These are phyloP conservation scores for Terfezia boudieri DNA, from an alignment of 495 filamentous ascomycete species.

Conservation along the genomic window DNA sequence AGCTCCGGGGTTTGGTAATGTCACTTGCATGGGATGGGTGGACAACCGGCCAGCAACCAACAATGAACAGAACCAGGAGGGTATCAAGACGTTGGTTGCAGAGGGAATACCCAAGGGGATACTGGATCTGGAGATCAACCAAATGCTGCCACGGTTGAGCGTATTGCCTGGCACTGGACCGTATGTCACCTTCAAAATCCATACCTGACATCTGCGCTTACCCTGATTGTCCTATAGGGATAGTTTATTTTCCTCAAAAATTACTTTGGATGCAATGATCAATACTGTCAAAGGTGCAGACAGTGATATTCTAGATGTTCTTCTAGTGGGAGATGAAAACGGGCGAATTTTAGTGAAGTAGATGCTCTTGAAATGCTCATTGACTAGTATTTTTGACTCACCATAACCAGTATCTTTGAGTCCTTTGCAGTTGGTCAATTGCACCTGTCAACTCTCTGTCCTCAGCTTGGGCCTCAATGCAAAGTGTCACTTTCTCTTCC, in stretches of 20 bases:
- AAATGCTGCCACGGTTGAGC: constrained; percentile 17
- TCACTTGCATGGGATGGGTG: constrained; percentile 18
- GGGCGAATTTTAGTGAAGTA: constrained; percentile 46
- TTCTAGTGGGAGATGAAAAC: constrained; percentile 55
- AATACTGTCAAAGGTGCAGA: constrained; percentile 16
- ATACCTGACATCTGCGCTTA: too few species aligned
- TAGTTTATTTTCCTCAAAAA: constrained; percentile 18
- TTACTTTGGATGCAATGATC: constrained; percentile 17
- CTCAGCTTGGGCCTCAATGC: constrained; percentile 12
- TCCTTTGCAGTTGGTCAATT: constrained; percentile 59
- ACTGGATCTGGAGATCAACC: constrained; percentile 16
- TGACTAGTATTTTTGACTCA: background rate
- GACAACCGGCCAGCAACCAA: constrained; percentile 12
- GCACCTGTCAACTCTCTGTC: constrained; percentile 16
- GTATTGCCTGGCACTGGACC: constrained; percentile 13
- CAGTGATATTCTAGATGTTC: constrained; percentile 38
- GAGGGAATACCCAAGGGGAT: constrained; percentile 17
- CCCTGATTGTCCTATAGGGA: constrained; percentile 4
- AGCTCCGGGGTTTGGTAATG: constrained; percentile 11
- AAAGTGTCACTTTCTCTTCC: constrained; percentile 25
- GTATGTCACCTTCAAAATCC: constrained; percentile 4
- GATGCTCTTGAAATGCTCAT: background rate
- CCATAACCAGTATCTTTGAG: constrained; percentile 47
- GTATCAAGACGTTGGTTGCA: constrained; percentile 2
- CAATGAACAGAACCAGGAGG: background rate